These are phyloP conservation scores for Ganoderma sp. DNA, from an alignment of 1,284 basidiomycete species.

Conservation along the genomic window DNA sequence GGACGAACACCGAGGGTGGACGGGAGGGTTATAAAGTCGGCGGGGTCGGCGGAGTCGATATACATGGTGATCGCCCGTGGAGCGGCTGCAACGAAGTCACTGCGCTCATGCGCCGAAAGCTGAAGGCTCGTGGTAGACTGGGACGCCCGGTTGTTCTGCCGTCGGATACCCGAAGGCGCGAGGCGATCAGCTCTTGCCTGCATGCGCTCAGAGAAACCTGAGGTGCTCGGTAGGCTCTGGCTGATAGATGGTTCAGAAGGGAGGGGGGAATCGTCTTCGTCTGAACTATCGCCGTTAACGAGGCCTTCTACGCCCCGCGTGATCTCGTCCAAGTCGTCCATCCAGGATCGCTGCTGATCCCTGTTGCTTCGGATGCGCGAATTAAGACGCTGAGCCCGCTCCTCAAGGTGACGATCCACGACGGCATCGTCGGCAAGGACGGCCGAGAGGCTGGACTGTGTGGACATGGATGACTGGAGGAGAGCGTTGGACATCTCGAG, in stretches of 20 bases:
- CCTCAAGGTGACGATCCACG: conserved; percentile 51
- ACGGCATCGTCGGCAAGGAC: conserved; percentile 47
- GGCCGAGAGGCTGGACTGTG: conserved; percentile 63
- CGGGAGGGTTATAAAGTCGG: conserved; percentile 62
- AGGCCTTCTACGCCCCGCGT: conserved; percentile 63
- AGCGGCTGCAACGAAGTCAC: conserved; percentile 64
- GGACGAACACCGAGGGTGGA: conserved; percentile 72
- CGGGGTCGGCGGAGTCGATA: conserved; percentile 59
- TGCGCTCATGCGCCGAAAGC: conserved; percentile 56
- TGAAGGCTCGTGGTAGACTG: conserved; percentile 48
- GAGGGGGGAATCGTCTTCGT: conserved; percentile 27
- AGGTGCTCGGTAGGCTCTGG: conserved; percentile 53
- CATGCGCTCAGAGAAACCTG: conserved; percentile 32
- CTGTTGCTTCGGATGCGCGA: conserved; percentile 53
- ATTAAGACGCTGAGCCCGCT: conserved; percentile 55
- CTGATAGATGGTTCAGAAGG: conserved; percentile 48
- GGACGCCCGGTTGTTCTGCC: conserved; percentile 26
- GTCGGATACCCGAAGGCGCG: conserved; percentile 54
- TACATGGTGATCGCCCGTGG: conserved; percentile 77
- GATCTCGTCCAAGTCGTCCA: conserved; percentile 65
- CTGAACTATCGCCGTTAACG: conserved; percentile 44
- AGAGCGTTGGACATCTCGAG: conserved; percentile 82
- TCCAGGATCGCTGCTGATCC: conserved; percentile 59
- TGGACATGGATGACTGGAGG: conserved; percentile 73
- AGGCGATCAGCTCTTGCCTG: conserved; percentile 38